These are phyloP conservation scores for Phytophthora sojae DNA, from an alignment of 352 stramenopile genomes.

Conservation along the genomic window DNA sequence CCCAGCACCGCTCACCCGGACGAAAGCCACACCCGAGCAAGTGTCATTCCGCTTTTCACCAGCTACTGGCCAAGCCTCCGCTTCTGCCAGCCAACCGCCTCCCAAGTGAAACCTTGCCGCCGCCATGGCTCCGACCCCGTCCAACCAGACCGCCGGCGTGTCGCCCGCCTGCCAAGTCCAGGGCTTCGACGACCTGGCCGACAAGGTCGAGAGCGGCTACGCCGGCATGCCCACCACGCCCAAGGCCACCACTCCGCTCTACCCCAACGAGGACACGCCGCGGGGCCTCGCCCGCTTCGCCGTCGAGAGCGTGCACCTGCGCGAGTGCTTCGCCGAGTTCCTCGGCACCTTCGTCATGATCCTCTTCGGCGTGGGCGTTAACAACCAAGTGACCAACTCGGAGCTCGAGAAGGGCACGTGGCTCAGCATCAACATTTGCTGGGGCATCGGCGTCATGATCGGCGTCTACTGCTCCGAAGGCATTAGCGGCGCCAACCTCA, in stretches of 20 bases:
- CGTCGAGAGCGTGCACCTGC: constrained; percentile 38
- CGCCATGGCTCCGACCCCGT: constrained; percentile 1
- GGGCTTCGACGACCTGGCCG: constrained; percentile 8
- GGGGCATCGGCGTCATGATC: no score
- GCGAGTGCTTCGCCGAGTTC: constrained; percentile 55
- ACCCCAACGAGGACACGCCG: constrained; percentile 2
- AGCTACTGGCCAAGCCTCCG: not conserved
- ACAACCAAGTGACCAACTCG: constrained; percentile 66
- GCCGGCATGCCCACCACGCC: constrained; percentile 26
- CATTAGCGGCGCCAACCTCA: no score
- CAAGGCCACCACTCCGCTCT: constrained; percentile 2
- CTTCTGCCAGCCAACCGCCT: not conserved
- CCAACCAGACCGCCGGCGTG: constrained; percentile 22
- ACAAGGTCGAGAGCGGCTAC: constrained; percentile 31
- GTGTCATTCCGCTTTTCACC: not conserved
- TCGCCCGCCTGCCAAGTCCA: constrained; percentile 13
- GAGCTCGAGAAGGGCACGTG: no score
- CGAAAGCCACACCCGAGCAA: constrained; percentile 4
- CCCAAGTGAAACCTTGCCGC: not conserved
- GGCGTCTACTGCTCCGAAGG: no score
- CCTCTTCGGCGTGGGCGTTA: constrained; percentile 63
- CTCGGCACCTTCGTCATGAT: constrained; percentile 56
- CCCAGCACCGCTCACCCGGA: no score
- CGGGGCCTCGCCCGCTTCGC: constrained; percentile 11
- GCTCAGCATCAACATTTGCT: no score